Conservation (phyloP, 768 basidiomycete species). For the Leccinellum rugosiceps region DNA sequence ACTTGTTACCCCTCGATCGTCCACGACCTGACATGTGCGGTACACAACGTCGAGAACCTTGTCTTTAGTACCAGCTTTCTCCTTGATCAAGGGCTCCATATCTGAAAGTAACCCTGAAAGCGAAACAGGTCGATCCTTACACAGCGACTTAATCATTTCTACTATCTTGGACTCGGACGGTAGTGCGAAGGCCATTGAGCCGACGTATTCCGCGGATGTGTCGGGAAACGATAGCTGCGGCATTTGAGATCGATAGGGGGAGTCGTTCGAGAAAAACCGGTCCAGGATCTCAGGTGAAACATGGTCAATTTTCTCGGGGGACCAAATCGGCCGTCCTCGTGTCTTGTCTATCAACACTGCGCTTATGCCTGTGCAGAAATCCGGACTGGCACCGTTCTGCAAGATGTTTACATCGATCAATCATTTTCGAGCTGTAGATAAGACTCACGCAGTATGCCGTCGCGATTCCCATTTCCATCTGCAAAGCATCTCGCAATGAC, state of each 20-base stretch:
- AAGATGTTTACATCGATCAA: slow-evolving; percentile 9
- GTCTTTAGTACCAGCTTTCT: slow-evolving; percentile 60
- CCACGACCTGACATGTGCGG: slow-evolving; percentile 61
- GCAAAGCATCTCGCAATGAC: slow-evolving; percentile 61
- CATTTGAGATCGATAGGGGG: slow-evolving; percentile 43
- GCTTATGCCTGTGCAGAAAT: slow-evolving; percentile 81
- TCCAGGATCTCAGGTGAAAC: slow-evolving; percentile 56
- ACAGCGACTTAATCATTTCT: slow-evolving; percentile 44
- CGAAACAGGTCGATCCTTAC: slow-evolving; percentile 40
- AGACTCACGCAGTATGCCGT: slow-evolving; percentile 83
- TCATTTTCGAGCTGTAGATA: slow-evolving; percentile 1
- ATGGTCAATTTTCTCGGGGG: slow-evolving; percentile 57
- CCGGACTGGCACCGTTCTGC: slow-evolving; percentile 73
- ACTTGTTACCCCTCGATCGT: slow-evolving; percentile 39
- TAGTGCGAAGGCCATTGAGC: slow-evolving; percentile 48
- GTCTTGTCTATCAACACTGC: slow-evolving; percentile 58
- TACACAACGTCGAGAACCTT: slow-evolving; percentile 76
- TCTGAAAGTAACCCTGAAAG: slow-evolving; percentile 21
- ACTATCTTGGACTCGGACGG: slow-evolving; percentile 78
- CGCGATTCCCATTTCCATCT: slow-evolving; percentile 87
- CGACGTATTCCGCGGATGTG: slow-evolving; percentile 23
- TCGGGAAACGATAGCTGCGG: slow-evolving; percentile 46
- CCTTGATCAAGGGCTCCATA: slow-evolving; percentile 22
- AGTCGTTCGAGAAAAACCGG: slow-evolving; percentile 64
- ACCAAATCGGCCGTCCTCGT: slow-evolving; percentile 63